phyloP scores from a whole-genome alignment of 2,329 filamentous ascomycete species.

The Aspergillus ochraceus region DNA sequence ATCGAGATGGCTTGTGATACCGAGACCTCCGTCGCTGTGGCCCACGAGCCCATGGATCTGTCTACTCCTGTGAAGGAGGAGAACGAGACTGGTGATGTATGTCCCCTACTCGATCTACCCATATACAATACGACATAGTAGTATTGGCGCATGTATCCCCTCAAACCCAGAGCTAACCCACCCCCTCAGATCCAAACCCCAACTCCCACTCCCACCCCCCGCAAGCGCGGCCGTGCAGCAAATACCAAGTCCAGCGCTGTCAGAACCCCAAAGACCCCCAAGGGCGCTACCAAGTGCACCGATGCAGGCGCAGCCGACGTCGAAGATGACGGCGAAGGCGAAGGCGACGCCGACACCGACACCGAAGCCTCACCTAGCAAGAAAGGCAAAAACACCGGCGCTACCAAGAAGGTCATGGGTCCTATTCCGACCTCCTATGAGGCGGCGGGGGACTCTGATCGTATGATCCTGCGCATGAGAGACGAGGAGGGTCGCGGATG shows the following conservation, averaged over 20 bases:
- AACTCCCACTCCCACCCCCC: slow-evolving; percentile 12
- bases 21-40: too few species aligned
- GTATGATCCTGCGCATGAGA: slow-evolving; percentile 29
- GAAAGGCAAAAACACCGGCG: slow-evolving; percentile 11
- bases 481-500: slow-evolving; percentile 26
- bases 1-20: too few species aligned
- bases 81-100: too few species aligned
- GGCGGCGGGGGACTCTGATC: slow-evolving; percentile 20
- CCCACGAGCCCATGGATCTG: too few species aligned
- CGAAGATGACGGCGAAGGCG: too few species aligned
- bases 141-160: too few species aligned
- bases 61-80: too few species aligned
- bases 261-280: background rate
- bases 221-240: slow-evolving; percentile 20
- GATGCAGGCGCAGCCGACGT: too few species aligned
- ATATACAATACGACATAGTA: background rate
- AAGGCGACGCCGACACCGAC: too few species aligned
- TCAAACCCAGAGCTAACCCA: background rate
- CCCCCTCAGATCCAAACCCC: background rate
- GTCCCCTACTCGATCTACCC: background rate
- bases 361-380: slow-evolving; percentile 12
- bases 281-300: too few species aligned
- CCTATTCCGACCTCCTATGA: slow-evolving; percentile 26
- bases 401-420: slow-evolving; percentile 8
- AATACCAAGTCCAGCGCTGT: slow-evolving; percentile 9